Evolutionary conservation across 495 filamentous ascomycete genomes (phyloP).

Genomic region (Talaromyces proteolyticus): DNA sequence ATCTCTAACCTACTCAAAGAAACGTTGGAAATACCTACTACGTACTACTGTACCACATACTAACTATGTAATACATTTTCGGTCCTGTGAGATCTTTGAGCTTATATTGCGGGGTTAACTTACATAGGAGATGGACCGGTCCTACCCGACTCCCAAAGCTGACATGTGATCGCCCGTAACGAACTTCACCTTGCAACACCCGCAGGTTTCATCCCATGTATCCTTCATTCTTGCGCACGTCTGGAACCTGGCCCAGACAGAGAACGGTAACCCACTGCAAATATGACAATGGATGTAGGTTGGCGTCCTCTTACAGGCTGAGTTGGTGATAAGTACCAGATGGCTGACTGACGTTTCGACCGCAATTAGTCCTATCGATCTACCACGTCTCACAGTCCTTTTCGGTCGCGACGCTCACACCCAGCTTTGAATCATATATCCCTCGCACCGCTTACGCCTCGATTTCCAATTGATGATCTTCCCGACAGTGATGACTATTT

Average conservation of each 20-base stretch:
- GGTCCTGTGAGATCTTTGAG: no score
- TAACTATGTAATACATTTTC: no score
- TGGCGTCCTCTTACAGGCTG: no score
- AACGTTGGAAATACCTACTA: no score
- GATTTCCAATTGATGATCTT: constrained; percentile 51
- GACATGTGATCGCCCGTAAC: constrained; percentile 4
- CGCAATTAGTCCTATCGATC: no score
- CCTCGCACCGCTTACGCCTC: constrained; percentile 60
- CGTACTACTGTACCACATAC: no score
- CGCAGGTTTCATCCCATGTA: background rate
- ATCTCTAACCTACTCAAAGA: no score
- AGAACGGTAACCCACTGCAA: background rate
- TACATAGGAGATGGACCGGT: background rate
- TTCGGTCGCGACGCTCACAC: constrained; percentile 39
- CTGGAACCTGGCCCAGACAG: background rate
- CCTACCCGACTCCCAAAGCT: constrained; percentile 2
- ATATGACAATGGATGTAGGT: constrained; percentile 1
- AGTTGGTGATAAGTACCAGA: no score
- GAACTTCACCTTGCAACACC: background rate
- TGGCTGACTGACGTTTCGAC: no score
- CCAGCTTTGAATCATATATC: constrained; percentile 43
- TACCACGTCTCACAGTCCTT: constrained; percentile 18
- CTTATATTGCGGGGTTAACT: no score
- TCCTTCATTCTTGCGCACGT: background rate
- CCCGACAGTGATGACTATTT: constrained; percentile 3